Conservation (phyloP, 2,329 filamentous ascomycete genomes). For the Purpureocillium takamizusanense region DNA sequence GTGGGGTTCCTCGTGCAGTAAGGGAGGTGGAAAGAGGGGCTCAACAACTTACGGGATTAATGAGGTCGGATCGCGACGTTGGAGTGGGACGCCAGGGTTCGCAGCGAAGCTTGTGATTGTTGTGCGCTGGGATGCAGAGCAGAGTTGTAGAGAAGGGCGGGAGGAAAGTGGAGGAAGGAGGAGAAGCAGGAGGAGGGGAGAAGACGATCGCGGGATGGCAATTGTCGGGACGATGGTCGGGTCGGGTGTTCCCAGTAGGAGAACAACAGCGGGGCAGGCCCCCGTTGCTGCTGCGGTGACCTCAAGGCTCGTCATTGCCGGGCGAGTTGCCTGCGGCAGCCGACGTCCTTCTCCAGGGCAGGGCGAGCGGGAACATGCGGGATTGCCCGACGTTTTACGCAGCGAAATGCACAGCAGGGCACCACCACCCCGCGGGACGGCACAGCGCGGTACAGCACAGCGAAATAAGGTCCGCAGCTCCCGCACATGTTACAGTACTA, state of each 20-base stretch:
- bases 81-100: not conserved
- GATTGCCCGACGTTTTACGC: slow-evolving; percentile 7
- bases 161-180: not conserved
- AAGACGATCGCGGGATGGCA: too few relatives aligned
- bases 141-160: not conserved
- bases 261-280: slow-evolving; percentile 1
- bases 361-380: slow-evolving; percentile 22
- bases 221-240: too few relatives aligned
- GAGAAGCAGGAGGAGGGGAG: not conserved
- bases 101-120: not conserved
- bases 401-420: too few relatives aligned
- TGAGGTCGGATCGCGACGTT: not conserved
- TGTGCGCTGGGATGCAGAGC: too few relatives aligned
- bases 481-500: too few relatives aligned
- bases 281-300: not conserved
- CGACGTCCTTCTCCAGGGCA: slow-evolving; percentile 15
- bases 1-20: slow-evolving; percentile 1
- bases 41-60: slow-evolving; percentile 2
- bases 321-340: slow-evolving; percentile 18
- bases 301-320: slow-evolving; percentile 15
- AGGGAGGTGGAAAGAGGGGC: slow-evolving; percentile 1
- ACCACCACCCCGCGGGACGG: too few relatives aligned
- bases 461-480: too few relatives aligned
- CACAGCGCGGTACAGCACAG: too few relatives aligned
- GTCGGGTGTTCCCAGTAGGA: too few relatives aligned